Percentiles rank a stretch among this genome's conserved stretches.
Evolutionary conservation across 1,284 basidiomycete species (phyloP).

Genomic region (Ganoderma meredithae): DNA sequence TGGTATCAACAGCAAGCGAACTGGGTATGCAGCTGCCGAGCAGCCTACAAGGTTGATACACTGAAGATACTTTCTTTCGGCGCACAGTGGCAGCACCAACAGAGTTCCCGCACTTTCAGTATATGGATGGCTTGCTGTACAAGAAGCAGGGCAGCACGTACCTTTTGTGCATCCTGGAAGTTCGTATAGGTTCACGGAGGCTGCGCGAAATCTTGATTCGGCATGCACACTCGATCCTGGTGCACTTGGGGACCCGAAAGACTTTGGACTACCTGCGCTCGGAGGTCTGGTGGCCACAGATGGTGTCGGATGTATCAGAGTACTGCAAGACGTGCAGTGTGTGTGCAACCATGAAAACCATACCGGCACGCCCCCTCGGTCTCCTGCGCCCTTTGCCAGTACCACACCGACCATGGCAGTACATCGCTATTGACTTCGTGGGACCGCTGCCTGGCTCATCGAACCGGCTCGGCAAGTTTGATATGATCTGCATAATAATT

Average conservation of each 20-base stretch:
- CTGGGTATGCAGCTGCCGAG: background rate
- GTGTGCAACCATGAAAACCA: conserved; percentile 28
- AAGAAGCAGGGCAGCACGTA: background rate
- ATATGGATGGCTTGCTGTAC: background rate
- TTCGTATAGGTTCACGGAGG: conserved; percentile 22
- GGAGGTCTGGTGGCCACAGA: conserved; percentile 40
- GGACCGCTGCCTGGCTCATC: conserved; percentile 42
- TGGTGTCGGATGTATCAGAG: conserved; percentile 28
- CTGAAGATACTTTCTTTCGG: background rate
- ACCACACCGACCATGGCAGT: conserved; percentile 36
- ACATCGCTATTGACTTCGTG: conserved; percentile 46
- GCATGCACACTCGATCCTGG: conserved; percentile 39
- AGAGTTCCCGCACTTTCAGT: background rate
- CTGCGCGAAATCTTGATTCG: conserved; percentile 37
- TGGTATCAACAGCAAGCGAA: background rate
- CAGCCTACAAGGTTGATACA: background rate
- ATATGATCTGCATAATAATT: conserved; percentile 42
- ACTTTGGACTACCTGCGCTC: conserved; percentile 35
- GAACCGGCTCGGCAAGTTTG: conserved; percentile 36
- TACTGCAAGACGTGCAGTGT: conserved; percentile 36
- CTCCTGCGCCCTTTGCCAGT: conserved; percentile 25
- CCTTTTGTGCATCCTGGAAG: conserved; percentile 30
- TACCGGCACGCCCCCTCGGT: background rate
- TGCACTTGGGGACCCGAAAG: conserved; percentile 36
- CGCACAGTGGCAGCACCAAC: background rate